phyloP scores from a whole-genome alignment of 139 green algal species.

The Pleodorina starrii region DNA sequence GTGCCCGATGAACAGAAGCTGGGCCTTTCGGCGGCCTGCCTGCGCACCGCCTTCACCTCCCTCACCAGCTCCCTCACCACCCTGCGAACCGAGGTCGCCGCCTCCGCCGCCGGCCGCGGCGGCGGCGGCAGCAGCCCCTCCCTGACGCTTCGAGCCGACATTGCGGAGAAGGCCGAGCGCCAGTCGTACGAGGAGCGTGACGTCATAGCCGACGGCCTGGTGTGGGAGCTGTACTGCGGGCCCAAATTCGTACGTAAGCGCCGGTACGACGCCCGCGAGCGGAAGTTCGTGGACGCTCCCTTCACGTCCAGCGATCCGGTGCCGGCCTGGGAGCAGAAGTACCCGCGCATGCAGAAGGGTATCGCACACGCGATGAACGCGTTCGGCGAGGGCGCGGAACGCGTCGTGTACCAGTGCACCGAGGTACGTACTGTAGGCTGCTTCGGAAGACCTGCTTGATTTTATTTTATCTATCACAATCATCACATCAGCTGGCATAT shows the following conservation, averaged over 20 bases:
- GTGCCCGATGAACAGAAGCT: no score
- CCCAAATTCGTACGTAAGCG: background rate
- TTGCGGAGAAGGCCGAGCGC: background rate
- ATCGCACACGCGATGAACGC: constrained; percentile 28
- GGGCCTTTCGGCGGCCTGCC: constrained; percentile 46
- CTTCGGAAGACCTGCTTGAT: no score
- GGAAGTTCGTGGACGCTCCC: background rate
- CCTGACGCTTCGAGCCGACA: constrained; percentile 48
- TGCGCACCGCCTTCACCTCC: constrained; percentile 57
- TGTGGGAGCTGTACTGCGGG: constrained; percentile 26
- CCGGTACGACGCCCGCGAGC: background rate
- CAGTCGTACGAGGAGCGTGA: constrained; percentile 8
- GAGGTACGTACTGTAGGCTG: no score
- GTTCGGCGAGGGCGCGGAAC: constrained; percentile 56
- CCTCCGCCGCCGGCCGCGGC: background rate
- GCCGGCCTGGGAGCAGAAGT: no score
- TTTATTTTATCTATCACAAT: no score
- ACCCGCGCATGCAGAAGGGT: background rate
- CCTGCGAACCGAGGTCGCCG: background rate
- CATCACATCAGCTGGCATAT: no score
- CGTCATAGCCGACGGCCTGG: background rate
- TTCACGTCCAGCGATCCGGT: background rate
- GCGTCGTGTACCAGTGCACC: constrained; percentile 53
- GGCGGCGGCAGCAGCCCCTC: background rate
- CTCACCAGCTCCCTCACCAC: constrained; percentile 56